Evolutionary conservation across 345 rosid genomes (phyloP).

Genomic region (Turritis glabra): DNA sequence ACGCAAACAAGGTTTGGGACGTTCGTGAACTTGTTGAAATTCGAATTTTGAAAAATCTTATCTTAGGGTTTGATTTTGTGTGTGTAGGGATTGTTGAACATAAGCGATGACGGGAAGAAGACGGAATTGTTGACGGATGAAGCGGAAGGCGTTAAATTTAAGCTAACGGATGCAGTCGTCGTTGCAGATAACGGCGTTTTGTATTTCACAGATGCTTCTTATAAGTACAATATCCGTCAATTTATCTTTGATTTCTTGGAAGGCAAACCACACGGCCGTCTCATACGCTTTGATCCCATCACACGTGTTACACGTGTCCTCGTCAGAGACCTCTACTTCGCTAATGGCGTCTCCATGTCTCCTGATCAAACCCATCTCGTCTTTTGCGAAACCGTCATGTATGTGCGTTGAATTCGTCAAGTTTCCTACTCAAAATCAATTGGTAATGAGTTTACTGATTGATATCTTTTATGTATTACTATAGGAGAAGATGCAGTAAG

Average conservation of each 20-base stretch:
- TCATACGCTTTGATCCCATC: conserved; percentile 56
- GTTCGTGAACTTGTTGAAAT: not conserved
- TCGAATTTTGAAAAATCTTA: not conserved
- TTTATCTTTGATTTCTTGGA: conserved; percentile 44
- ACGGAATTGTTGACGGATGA: conserved; percentile 55
- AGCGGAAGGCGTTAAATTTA: conserved; percentile 65
- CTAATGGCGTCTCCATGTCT: conserved; percentile 73
- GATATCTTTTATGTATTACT: not conserved
- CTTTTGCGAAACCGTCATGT: conserved; percentile 57
- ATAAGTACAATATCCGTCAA: conserved; percentile 40
- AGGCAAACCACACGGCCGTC: conserved; percentile 70
- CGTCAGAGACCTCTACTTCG: conserved; percentile 54
- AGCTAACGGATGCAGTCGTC: conserved; percentile 59
- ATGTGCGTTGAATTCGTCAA: not conserved
- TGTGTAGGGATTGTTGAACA: conserved; percentile 62
- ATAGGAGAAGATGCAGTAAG: conserved; percentile 51
- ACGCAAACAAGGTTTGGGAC: conserved; percentile 69
- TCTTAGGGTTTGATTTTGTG: not conserved
- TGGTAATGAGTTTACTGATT: not conserved
- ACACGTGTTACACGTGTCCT: conserved; percentile 53
- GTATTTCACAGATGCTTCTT: conserved; percentile 87
- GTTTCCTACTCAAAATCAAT: not conserved
- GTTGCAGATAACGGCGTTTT: conserved; percentile 63
- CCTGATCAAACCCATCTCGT: conserved; percentile 55
- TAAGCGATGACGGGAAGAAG: conserved; percentile 44